Evolutionary conservation across 306 rosid genomes (phyloP).

Genomic region (Vicia faba): DNA sequence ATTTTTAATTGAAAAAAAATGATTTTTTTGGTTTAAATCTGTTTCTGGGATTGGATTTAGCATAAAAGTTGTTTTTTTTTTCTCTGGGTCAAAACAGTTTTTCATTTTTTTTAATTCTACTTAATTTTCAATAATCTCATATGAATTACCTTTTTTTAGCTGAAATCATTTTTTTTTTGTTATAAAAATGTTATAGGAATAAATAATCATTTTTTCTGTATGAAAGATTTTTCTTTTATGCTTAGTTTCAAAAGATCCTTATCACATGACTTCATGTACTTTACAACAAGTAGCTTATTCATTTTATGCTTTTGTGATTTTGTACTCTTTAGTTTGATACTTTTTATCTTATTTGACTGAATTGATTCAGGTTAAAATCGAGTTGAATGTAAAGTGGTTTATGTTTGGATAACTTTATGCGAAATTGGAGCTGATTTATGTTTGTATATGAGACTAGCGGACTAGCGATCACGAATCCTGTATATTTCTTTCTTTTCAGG

Average conservation of each 20-base stretch:
- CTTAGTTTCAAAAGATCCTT: slow-evolving; percentile 20
- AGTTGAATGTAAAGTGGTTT: no score
- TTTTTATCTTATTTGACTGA: not conserved
- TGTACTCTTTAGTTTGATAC: not conserved
- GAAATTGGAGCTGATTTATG: no score
- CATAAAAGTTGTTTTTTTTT: not conserved
- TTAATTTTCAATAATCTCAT: not conserved
- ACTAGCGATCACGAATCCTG: not conserved
- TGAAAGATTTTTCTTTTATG: slow-evolving; percentile 13
- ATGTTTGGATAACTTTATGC: no score
- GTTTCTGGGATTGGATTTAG: slow-evolving; percentile 8
- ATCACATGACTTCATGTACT: slow-evolving; percentile 4
- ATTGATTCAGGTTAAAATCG: no score
- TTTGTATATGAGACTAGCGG: no score
- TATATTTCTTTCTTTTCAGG: slow-evolving; percentile 49
- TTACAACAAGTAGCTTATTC: not conserved
- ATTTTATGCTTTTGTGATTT: not conserved
- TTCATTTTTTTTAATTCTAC: not conserved
- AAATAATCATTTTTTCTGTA: not conserved
- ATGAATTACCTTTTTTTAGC: not conserved
- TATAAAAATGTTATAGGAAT: not conserved
- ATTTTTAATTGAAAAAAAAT: not conserved
- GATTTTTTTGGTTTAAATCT: not conserved
- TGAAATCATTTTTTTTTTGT: not conserved
- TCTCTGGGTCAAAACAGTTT: not conserved